A percentile compares a stretch with the other conserved stretches of the same genome.
phyloP scores from a whole-genome alignment of 129 eudicot genomes.

The Mikania micrantha region DNA sequence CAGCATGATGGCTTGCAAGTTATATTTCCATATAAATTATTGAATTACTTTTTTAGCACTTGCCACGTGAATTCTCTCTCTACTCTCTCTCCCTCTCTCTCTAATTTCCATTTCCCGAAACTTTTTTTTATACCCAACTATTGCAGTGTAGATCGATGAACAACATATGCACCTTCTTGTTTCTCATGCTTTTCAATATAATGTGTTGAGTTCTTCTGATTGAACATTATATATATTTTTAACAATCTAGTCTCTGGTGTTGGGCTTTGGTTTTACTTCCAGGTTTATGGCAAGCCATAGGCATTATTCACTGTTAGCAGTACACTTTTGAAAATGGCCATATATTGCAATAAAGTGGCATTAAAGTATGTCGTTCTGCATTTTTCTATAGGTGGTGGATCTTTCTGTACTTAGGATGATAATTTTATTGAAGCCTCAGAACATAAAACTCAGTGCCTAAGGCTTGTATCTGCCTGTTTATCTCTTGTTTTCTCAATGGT shows the following conservation, averaged over 20 bases:
- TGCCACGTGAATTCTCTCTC: neutral
- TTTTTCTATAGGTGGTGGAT: neutral
- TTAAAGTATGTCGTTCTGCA: neutral
- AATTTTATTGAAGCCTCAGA: neutral
- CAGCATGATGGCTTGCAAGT: neutral
- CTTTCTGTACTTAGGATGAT: neutral
- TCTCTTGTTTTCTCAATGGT: neutral
- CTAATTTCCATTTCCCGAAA: neutral
- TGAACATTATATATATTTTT: neutral
- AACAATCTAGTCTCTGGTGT: neutral
- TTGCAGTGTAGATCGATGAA: neutral
- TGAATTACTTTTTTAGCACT: neutral
- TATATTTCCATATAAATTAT: neutral
- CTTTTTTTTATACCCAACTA: neutral
- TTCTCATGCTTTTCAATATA: neutral
- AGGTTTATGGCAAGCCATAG: constrained; percentile 5
- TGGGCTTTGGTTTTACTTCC: neutral
- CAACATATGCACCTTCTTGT: neutral
- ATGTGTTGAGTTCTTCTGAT: neutral
- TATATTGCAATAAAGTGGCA: neutral
- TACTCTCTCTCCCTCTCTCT: neutral
- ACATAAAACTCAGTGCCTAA: neutral
- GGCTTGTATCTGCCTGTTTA: neutral
- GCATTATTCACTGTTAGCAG: neutral
- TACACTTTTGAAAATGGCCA: neutral